Percentiles rank a stretch among this genome's conserved stretches.
Conservation (phyloP, 2,329 filamentous ascomycete species). For the Aspergillus alliaceus region DNA sequence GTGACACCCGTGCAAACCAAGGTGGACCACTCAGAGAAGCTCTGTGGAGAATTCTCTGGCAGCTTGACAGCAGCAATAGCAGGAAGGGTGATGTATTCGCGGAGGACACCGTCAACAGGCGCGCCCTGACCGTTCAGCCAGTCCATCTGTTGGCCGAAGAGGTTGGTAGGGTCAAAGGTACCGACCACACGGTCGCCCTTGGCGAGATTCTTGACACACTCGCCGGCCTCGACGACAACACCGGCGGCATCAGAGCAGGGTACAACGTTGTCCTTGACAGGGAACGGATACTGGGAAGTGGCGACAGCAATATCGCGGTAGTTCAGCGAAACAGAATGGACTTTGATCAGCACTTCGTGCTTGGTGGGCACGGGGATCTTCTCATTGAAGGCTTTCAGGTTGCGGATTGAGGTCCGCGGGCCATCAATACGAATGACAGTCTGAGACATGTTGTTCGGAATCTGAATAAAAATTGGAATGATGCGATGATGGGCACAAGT, state of each 20-base stretch:
- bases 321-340: no score
- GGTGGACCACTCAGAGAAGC: constrained; percentile 32
- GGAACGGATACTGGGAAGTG: constrained; percentile 51
- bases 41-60: constrained; percentile 26
- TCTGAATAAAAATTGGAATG: no score
- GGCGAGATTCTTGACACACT: constrained; percentile 53
- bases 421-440: background rate
- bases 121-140: constrained; percentile 26
- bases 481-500: no score
- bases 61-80: constrained; percentile 34
- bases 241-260: constrained; percentile 44
- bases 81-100: constrained; percentile 39
- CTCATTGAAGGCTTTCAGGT: constrained; percentile 4
- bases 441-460: no score
- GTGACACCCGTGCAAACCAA: constrained; percentile 42
- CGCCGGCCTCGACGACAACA: constrained; percentile 47
- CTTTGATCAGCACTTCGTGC: constrained; percentile 66
- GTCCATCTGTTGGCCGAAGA: constrained; percentile 10
- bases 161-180: constrained; percentile 9
- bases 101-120: constrained; percentile 35
- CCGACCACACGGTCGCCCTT: constrained; percentile 51
- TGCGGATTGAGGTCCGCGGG: background rate
- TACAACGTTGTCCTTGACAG: constrained; percentile 45
- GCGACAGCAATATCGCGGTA: constrained; percentile 40
- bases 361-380: constrained; percentile 59